phyloP scores from a whole-genome alignment of 2,329 filamentous ascomycete species.

The Hypoxylon sp. region DNA sequence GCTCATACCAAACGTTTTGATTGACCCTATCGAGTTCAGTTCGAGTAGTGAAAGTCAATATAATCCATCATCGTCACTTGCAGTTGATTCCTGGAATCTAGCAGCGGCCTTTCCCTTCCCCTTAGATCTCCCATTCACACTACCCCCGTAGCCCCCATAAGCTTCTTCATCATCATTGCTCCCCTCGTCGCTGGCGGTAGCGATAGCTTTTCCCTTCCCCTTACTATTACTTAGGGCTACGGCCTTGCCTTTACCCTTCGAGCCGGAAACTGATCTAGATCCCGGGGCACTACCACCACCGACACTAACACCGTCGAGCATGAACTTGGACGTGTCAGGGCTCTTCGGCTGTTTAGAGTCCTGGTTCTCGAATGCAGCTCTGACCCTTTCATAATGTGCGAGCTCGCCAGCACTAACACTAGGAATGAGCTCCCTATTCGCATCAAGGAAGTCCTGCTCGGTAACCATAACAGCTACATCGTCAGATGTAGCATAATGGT shows the following conservation, averaged over 20 bases:
- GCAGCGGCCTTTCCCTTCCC: slow-evolving; percentile 71
- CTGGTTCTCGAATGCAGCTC: slow-evolving; percentile 81
- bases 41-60: slow-evolving; percentile 59
- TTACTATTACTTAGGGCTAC: slow-evolving; percentile 52
- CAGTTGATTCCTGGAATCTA: slow-evolving; percentile 68
- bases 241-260: slow-evolving; percentile 57
- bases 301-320: slow-evolving; percentile 1
- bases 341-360: slow-evolving; percentile 58
- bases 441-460: slow-evolving; percentile 88
- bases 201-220: slow-evolving; percentile 57
- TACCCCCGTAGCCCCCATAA: slow-evolving; percentile 50
- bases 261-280: slow-evolving; percentile 33
- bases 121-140: slow-evolving; percentile 56
- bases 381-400: slow-evolving; percentile 88
- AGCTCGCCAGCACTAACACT: slow-evolving; percentile 94
- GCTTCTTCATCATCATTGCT: slow-evolving; percentile 52
- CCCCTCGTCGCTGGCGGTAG: slow-evolving; percentile 54
- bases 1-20: neutral
- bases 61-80: slow-evolving; percentile 70
- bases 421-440: slow-evolving; percentile 88
- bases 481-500: slow-evolving; percentile 85
- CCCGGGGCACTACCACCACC: slow-evolving; percentile 5
- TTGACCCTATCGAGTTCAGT: slow-evolving; percentile 4
- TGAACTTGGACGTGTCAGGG: slow-evolving; percentile 43
- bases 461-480: slow-evolving; percentile 91